Evolutionary conservation across 257 asterid genomes (phyloP).

Genomic region (Cinchona pubescens): DNA sequence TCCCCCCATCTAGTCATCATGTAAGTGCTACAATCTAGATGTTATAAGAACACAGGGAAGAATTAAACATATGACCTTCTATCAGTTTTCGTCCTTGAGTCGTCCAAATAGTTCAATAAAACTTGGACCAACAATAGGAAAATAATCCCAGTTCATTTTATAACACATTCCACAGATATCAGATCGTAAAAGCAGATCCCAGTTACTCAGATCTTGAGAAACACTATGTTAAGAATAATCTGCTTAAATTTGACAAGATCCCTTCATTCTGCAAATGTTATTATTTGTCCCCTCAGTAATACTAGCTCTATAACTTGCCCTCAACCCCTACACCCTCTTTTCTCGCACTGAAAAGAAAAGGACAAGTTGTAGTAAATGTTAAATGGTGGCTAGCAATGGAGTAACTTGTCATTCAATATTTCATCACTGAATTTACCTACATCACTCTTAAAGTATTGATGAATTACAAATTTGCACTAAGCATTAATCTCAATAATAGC

Average conservation of each 20-base stretch:
- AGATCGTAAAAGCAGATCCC: background rate
- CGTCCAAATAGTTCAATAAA: background rate
- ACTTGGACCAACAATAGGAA: background rate
- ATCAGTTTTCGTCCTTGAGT: background rate
- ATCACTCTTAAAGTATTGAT: no score
- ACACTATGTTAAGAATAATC: background rate
- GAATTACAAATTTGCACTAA: background rate
- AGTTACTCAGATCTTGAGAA: background rate
- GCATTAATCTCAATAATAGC: background rate
- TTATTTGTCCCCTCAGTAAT: background rate
- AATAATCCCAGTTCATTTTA: background rate
- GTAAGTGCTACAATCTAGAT: background rate
- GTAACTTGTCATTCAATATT: background rate
- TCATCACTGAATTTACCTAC: background rate
- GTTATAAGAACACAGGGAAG: background rate
- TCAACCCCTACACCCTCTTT: background rate
- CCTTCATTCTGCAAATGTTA: no score
- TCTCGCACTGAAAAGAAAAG: background rate
- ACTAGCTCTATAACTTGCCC: background rate
- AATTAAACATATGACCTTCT: no score
- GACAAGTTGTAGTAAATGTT: background rate
- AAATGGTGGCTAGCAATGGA: background rate
- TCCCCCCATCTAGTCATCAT: background rate
- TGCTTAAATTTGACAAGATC: background rate
- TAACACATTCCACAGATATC: background rate